Evolutionary conservation across 208 protist species (phyloP).

Genomic region (Leishmania guyanensis): DNA sequence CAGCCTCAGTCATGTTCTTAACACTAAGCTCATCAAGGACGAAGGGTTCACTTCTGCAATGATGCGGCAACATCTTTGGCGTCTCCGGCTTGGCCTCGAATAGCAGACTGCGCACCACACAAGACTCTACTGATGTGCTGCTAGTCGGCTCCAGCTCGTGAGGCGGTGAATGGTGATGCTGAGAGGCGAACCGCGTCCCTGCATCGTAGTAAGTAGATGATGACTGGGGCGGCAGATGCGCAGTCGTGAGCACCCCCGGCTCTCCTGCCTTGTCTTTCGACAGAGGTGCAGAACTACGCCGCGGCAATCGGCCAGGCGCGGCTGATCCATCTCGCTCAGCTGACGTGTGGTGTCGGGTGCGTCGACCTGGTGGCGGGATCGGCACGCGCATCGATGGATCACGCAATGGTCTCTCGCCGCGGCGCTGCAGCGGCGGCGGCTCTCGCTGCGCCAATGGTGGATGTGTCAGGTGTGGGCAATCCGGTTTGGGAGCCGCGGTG

Average conservation of each 20-base stretch:
- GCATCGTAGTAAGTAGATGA: not conserved
- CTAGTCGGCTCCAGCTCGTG: not conserved
- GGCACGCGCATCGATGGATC: slow-evolving; percentile 9
- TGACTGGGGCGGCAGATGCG: not conserved
- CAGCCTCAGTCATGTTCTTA: not conserved
- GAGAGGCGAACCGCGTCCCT: not conserved
- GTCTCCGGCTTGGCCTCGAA: slow-evolving; percentile 15
- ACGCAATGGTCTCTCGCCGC: not conserved
- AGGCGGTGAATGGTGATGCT: not conserved
- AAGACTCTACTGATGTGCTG: not conserved
- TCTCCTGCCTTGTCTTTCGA: not conserved
- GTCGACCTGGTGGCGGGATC: slow-evolving; percentile 8
- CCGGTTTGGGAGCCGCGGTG: not conserved
- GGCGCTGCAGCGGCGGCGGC: not conserved
- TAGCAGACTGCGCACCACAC: slow-evolving; percentile 16
- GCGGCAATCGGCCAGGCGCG: not conserved
- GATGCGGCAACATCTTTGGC: not conserved
- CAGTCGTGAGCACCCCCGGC: not conserved
- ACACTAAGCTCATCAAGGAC: not conserved
- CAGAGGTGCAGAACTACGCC: no score
- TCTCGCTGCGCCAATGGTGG: not conserved
- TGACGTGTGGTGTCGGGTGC: not conserved
- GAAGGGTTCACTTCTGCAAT: no score
- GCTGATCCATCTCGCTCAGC: not conserved
- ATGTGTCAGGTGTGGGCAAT: not conserved